phyloP scores from a whole-genome alignment of 345 rosid genomes.

The Pseudoturritis turrita region DNA sequence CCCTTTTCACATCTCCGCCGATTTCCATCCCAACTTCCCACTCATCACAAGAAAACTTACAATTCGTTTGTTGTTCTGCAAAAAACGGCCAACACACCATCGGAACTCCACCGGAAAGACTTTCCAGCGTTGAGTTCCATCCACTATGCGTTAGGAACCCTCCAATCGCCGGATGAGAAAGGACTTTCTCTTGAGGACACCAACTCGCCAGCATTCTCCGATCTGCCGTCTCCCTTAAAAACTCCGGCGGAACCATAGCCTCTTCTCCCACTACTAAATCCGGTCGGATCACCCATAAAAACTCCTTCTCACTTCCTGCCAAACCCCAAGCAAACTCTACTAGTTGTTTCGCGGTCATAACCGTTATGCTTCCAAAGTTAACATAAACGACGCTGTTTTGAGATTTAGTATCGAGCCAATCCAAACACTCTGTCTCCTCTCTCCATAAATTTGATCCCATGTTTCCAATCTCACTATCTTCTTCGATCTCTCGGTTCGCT shows the following conservation, averaged over 20 bases:
- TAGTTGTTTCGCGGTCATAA: conserved; percentile 38
- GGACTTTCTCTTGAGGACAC: conserved; percentile 57
- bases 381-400: conserved; percentile 51
- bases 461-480: conserved; percentile 4
- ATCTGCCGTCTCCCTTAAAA: conserved; percentile 30
- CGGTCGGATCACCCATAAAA: conserved; percentile 59
- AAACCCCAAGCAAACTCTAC: conserved; percentile 69
- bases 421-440: conserved; percentile 45
- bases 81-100: conserved; percentile 68
- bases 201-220: conserved; percentile 43
- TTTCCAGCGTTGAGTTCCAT: conserved; percentile 64
- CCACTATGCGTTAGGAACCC: conserved; percentile 60
- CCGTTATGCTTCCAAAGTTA: conserved; percentile 63
- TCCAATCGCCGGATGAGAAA: conserved; percentile 46
- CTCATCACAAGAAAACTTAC: conserved; percentile 38
- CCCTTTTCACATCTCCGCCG: conserved; percentile 47
- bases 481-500: conserved; percentile 9
- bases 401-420: conserved; percentile 45
- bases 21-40: conserved; percentile 72
- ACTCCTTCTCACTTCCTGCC: conserved; percentile 44
- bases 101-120: conserved; percentile 43
- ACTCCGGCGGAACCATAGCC: conserved; percentile 39
- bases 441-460: conserved; percentile 52
- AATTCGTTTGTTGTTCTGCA: conserved; percentile 58
- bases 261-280: conserved; percentile 47